Evolutionary conservation across 495 filamentous ascomycete genomes (phyloP), one percentile per base, ranked within the genome.

Genomic region (Penicillium waksmanii): DNA sequence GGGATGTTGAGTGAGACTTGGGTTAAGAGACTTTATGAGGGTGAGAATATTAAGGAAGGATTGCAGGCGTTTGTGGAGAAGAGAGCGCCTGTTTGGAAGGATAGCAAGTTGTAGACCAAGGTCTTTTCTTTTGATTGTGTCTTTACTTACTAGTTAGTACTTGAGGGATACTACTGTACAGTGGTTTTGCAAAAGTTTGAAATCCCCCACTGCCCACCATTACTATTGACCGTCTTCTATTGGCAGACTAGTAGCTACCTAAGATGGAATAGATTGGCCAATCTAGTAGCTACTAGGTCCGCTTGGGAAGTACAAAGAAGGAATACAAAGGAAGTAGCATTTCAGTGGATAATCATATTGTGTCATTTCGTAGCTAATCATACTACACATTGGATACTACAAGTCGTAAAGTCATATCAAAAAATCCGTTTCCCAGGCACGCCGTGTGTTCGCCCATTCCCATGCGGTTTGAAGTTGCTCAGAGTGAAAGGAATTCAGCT

Each of bases 41-140:
- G 90, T 5, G 85, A 91, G 74, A 96, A 96, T 79, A 87, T 91
- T 63, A 84, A 78, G 69, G 92, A 96, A 76, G 92, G 91, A 0
- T 72, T 96, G 53, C 79, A 63, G 77, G 89, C 88, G 55, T 96
- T 96, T 81, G 85, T 90, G 55, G 91, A 94, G 83, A 92, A 86
- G 80, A 83, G 90, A 76, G 81, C 82, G 74, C 85, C 90, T 27
- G 79, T 75, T 58, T 96, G 92, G 91, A 82, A 80, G 69, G 81
- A 87, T 68, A 89, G 88, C 73, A 95, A 94, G 78, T 64, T 96
- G 69, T 96, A 55, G 46, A 19, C 1, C 3, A 23, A 23, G 23
- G 23, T 23, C 7, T 38, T 7, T 15, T 3, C 15, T 38, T n/a
- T 31, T 31, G 27, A 31, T 31, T 31, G 27, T 31, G 27, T 31